Evolutionary conservation across 2,329 filamentous ascomycete species (phyloP).

Genomic region (Sphaerulina vaccinii): DNA sequence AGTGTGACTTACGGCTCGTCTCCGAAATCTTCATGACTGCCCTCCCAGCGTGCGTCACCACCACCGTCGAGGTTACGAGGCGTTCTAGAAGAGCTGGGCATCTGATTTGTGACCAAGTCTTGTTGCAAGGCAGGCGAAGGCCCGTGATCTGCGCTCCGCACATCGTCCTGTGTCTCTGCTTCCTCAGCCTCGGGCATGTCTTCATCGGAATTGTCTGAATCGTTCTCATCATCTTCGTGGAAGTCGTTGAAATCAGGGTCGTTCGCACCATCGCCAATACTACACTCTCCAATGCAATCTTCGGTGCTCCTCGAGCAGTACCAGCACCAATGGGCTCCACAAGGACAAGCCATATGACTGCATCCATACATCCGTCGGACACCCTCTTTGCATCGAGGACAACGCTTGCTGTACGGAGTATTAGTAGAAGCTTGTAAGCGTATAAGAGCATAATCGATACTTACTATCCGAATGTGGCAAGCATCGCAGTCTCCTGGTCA

Average conservation of each 20-base stretch:
- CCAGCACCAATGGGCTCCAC: slow-evolving; percentile 54
- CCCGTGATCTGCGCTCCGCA: too few relatives aligned
- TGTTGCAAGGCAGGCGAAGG: too few relatives aligned
- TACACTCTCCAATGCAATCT: slow-evolving; percentile 35
- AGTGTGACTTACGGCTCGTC: slow-evolving; percentile 39
- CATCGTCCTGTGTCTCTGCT: slow-evolving; percentile 32
- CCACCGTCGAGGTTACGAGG: slow-evolving; percentile 39
- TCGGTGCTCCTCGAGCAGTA: slow-evolving; percentile 40
- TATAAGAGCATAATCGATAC: too few relatives aligned
- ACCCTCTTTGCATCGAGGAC: slow-evolving; percentile 51
- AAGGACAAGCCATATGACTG: slow-evolving; percentile 49
- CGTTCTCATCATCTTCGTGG: not conserved
- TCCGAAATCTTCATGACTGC: slow-evolving; percentile 37
- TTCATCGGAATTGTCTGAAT: slow-evolving; percentile 20
- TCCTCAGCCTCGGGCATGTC: slow-evolving; percentile 30
- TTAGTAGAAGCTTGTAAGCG: not conserved
- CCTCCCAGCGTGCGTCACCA: slow-evolving; percentile 35
- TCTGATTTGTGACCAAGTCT: not conserved
- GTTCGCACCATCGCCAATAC: slow-evolving; percentile 21
- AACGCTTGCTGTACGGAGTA: slow-evolving; percentile 45
- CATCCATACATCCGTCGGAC: slow-evolving; percentile 52
- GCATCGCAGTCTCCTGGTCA: slow-evolving; percentile 39
- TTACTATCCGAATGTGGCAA: slow-evolving; percentile 42
- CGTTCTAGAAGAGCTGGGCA: not conserved
- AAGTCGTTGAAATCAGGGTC: slow-evolving; percentile 21